Evolutionary conservation across 1,139 yeast species (phyloP), one percentile per base, ranked within the genome.

Genomic region (Saccharomyces hybrid): DNA sequence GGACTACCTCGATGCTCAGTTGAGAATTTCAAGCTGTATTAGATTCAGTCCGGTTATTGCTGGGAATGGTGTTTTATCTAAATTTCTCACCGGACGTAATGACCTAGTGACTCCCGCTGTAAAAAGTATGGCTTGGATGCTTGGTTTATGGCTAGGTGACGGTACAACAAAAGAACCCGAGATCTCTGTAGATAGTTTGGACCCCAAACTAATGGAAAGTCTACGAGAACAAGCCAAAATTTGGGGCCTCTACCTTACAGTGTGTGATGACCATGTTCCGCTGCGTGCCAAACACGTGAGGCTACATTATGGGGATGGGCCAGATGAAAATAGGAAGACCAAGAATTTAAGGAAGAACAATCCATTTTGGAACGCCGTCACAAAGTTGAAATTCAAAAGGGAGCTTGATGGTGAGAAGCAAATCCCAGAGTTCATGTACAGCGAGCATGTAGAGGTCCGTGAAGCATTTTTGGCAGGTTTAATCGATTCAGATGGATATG

Each of bases 391-490:
- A 8, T 62, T 63, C 44, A 63, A 63, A 50, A 56, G 61, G 41
- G 61, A 58, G 2, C 51, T 54, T 12, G 62, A 58, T 34, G 64
- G 63, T 5, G 58, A 55, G n/a, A 69, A 68, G 51, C 56, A 58
- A 46, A 61, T 69, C 21, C 72, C 73, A 14, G 42, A 52, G 11
- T 60, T 60, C 26, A 60, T 69, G 58, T 59, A 66, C 55, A 52
- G 57, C 29, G 73, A 70, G 44, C 64, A 65, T 24, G 56, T 72
- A 48, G 64, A 59, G 16, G 71, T 74, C 42, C 69, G 79, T 54
- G 79, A 76, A 65, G 65, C 66, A 21, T 73, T 73, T 56, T 51
- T 75, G 55, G 78, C 78, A 31, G 79, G 78, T 59, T 60, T 75
- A 26, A 64, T 75, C 54, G 79, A 75, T 57, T 61, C 77, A n/a